These are phyloP conservation scores for Nannochloropsis gaditana DNA, from an alignment of 108 stramenopile genomes.

Conservation along the genomic window DNA sequence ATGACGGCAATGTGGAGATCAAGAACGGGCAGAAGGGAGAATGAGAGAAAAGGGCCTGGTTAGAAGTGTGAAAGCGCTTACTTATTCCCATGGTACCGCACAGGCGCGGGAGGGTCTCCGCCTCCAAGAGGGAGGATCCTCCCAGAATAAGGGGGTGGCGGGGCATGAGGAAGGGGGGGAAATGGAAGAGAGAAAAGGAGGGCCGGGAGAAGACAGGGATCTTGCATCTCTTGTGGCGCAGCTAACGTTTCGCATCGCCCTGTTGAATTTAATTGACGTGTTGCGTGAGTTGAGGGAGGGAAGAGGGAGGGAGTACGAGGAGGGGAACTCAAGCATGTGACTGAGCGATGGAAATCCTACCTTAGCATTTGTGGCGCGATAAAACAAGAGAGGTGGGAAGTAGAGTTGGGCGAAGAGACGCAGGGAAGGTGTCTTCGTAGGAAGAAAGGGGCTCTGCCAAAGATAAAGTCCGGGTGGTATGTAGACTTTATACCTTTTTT, in stretches of 20 bases:
- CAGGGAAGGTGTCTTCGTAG: no score
- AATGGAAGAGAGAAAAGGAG: background rate
- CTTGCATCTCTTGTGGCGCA: background rate
- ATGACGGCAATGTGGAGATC: no score
- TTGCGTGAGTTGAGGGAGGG: background rate
- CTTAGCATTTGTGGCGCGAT: no score
- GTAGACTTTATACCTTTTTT: no score
- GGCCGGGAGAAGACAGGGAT: background rate
- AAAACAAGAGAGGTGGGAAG: no score
- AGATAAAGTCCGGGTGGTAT: no score
- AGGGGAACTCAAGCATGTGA: background rate
- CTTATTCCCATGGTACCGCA: no score
- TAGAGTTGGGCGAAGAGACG: no score
- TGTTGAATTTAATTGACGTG: background rate
- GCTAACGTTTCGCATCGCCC: background rate
- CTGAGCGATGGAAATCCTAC: background rate
- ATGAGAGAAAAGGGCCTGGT: background rate
- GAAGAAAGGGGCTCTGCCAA: no score
- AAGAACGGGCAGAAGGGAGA: background rate
- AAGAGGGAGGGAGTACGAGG: background rate
- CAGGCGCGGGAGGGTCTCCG: no score
- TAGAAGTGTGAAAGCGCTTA: background rate
- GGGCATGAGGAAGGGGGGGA: background rate
- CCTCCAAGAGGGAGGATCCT: no score
- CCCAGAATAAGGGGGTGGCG: no score